Percentiles rank a stretch among this genome's conserved stretches.
These are phyloP conservation scores for Raffaelea deltoideospora DNA, from an alignment of 2,329 filamentous ascomycete species.

Conservation along the genomic window DNA sequence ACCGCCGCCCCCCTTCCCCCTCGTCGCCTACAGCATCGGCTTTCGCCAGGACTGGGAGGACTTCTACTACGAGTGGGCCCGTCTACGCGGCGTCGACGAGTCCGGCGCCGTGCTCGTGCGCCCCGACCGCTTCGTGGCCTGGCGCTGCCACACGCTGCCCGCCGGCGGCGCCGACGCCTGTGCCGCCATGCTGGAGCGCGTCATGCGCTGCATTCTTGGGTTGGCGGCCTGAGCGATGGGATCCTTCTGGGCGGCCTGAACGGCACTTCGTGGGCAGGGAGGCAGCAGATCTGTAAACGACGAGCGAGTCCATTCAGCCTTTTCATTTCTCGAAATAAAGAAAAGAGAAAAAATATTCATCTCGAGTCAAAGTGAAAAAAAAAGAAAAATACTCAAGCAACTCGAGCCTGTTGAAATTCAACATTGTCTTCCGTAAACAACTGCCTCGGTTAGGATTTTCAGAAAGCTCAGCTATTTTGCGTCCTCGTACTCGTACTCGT, in stretches of 20 bases:
- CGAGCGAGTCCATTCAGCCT: not conserved
- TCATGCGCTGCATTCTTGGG: slow-evolving; percentile 1
- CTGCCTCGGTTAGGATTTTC: no score
- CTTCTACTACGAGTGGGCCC: slow-evolving; percentile 44
- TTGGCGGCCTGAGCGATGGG: no score
- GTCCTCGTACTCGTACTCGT: no score
- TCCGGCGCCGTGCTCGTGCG: slow-evolving; percentile 41
- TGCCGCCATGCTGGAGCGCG: slow-evolving; percentile 1
- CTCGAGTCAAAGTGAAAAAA: no score
- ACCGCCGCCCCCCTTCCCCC: slow-evolving; percentile 25
- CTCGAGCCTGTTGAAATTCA: no score
- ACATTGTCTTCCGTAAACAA: no score
- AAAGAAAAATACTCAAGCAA: no score
- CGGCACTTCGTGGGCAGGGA: no score
- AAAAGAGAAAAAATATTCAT: no score
- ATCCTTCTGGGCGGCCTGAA: not conserved
- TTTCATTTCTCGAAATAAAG: not conserved
- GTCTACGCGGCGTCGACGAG: slow-evolving; percentile 36
- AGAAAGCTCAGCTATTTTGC: no score
- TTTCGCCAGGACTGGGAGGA: slow-evolving; percentile 45
- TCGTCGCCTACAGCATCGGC: slow-evolving; percentile 37
- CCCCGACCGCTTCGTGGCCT: slow-evolving; percentile 44
- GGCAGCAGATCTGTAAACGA: no score
- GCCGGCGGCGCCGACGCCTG: slow-evolving; percentile 1
- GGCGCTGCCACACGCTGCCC: slow-evolving; percentile 18